Percentiles rank a stretch among this genome's conserved stretches.
These are phyloP conservation scores for Rhamnella rubrinervis DNA, from an alignment of 331 rosid species.

Conservation along the genomic window DNA sequence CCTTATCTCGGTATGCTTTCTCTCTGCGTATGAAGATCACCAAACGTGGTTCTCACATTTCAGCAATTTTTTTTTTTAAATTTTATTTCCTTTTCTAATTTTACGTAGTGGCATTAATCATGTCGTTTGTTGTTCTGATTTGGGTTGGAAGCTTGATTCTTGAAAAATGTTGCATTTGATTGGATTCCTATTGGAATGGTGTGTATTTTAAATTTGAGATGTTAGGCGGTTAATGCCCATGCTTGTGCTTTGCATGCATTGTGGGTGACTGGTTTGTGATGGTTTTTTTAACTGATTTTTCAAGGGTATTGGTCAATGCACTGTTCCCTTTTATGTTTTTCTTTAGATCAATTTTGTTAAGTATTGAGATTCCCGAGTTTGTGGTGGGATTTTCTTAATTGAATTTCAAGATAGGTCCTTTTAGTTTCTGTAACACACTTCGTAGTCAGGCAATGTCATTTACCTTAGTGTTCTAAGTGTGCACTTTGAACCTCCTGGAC, in stretches of 20 bases:
- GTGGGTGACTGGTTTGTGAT: too few species aligned
- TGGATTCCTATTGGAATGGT: constrained; percentile 8
- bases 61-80: neutral
- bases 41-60: neutral
- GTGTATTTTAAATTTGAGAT: constrained; percentile 12
- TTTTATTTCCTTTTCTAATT: neutral
- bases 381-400: neutral
- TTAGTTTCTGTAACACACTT: neutral
- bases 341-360: too few species aligned
- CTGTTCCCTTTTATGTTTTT: too few species aligned
- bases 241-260: neutral
- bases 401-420: neutral
- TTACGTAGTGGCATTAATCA: neutral
- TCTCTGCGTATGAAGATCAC: neutral
- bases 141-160: constrained; percentile 3
- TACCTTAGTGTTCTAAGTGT: too few species aligned
- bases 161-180: neutral
- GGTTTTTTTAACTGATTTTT: too few species aligned
- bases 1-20: constrained; percentile 47
- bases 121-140: constrained; percentile 3
- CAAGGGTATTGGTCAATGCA: too few species aligned
- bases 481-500: too few species aligned
- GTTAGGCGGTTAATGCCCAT: constrained; percentile 7
- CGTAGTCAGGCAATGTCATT: too few species aligned
- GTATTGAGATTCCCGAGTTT: too few species aligned